These are phyloP conservation scores for Ophiosphaerella korrae DNA, from an alignment of 2,329 filamentous ascomycete genomes.

Conservation along the genomic window DNA sequence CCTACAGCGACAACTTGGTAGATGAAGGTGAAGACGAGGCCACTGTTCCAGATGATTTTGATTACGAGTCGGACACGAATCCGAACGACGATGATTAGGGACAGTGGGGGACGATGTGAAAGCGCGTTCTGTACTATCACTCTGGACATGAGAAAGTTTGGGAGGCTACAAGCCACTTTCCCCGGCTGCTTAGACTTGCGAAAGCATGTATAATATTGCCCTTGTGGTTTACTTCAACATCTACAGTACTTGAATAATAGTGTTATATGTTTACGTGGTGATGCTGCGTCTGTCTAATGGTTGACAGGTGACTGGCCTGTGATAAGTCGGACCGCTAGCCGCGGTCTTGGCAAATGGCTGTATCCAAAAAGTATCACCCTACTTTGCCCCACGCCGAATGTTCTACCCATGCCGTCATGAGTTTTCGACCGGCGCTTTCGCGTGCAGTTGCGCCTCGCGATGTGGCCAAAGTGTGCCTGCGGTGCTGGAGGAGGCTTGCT, in stretches of 20 bases:
- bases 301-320: slow-evolving; percentile 1
- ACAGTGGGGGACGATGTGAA: slow-evolving; percentile 7
- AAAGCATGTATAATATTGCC: slow-evolving; percentile 34
- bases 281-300: neutral
- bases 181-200: slow-evolving; percentile 30
- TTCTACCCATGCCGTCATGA: slow-evolving; percentile 41
- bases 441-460: slow-evolving; percentile 36
- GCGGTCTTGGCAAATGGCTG: slow-evolving; percentile 4
- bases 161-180: slow-evolving; percentile 36
- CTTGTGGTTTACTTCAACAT: slow-evolving; percentile 18
- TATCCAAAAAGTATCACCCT: slow-evolving; percentile 13
- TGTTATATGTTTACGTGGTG: neutral
- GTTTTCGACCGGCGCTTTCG: slow-evolving; percentile 40
- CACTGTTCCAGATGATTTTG: slow-evolving; percentile 71
- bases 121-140: slow-evolving; percentile 35
- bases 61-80: slow-evolving; percentile 74
- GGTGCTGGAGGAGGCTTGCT: slow-evolving; percentile 41
- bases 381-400: slow-evolving; percentile 8
- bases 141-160: slow-evolving; percentile 20
- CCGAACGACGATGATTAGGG: slow-evolving; percentile 46
- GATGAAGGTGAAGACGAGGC: slow-evolving; percentile 86
- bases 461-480: slow-evolving; percentile 38
- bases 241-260: slow-evolving; percentile 2
- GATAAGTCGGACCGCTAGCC: slow-evolving; percentile 4
- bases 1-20: slow-evolving; percentile 69